Evolutionary conservation across 257 asterid genomes (phyloP), one percentile per base, ranked within the genome.

Genomic region (Parsonsia alboflavescens): DNA sequence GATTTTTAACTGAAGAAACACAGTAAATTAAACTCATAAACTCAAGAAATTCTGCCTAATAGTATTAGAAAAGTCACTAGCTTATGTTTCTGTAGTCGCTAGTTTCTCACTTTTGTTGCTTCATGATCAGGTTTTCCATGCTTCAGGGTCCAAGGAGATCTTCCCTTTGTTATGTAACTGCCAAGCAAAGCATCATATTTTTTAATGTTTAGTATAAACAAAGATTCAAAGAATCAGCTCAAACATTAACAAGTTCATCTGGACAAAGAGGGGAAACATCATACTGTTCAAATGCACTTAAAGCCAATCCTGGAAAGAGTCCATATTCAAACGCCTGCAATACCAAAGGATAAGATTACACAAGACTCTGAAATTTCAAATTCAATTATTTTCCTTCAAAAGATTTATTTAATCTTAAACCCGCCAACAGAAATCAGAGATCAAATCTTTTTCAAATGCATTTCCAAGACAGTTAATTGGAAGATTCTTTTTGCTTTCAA

Each of bases 71-170:
- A 33, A 28, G 24, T 5, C 11, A 46, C 50, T 56, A 24, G 69
- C 26, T 57, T 61, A 73, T 73, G n/a, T 17, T 58, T 62, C 68
- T 64, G 36, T 53, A 61, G 41, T n/a, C 39, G 53, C 67, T 73
- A 75, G 36, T 65, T 56, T 65, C 93, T 83, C 83, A 92, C 99
- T 73, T 85, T 85, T 63, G 91, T 90, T 76, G 97, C 89, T 82
- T 85, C 91, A 54, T 94, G 96, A 80, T 94, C 97, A 48, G 97
- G 97, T 81, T 85, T 89, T 71, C 97, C 99, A 86, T 94, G 99
- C 84, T 83, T 90, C 85, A 94, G 83, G 0, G 97, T 94, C 97
- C 92, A 89, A 16, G 96, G 98, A 78, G 93, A 92, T 85, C 85
- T 86, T 73, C 97, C 99, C 82, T 78, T 89, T 91, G 88, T 81